Evolutionary conservation across 192 early-diverging fungal genomes (phyloP).

Genomic region (Entomortierella chlamydospora): DNA sequence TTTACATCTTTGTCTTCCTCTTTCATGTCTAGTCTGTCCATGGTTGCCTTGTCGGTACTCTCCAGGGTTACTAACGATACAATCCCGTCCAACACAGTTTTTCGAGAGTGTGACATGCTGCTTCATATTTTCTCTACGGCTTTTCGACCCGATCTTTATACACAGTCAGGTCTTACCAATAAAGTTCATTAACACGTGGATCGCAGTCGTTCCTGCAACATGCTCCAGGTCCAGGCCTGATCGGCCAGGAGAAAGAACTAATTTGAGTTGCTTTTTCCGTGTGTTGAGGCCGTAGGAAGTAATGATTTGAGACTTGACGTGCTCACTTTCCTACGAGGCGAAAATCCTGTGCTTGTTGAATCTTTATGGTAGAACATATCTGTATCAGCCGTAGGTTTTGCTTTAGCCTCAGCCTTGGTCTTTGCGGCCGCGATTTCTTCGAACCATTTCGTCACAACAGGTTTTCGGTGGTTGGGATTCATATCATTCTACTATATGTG

Average conservation of each 20-base stretch:
- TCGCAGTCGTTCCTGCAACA: slow-evolving; percentile 50
- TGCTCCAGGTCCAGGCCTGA: slow-evolving; percentile 40
- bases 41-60: no score
- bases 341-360: not conserved
- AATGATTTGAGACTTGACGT: slow-evolving; percentile 22
- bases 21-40: not conserved
- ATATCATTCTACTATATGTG: no score
- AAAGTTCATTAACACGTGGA: slow-evolving; percentile 42
- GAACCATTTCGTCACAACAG: slow-evolving; percentile 36
- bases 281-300: slow-evolving; percentile 28
- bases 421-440: slow-evolving; percentile 45
- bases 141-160: slow-evolving; percentile 5
- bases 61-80: not conserved
- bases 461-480: no score
- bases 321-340: not conserved
- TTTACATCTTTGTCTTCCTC: not conserved
- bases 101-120: slow-evolving; percentile 15
- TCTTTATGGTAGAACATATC: no score
- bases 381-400: no score
- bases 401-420: slow-evolving; percentile 27
- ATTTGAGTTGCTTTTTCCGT: slow-evolving; percentile 13
- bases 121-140: slow-evolving; percentile 11
- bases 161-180: slow-evolving; percentile 29
- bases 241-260: slow-evolving; percentile 18
- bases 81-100: not conserved